Evolutionary conservation across 2,329 filamentous ascomycete species (phyloP), one percentile per base, ranked within the genome.

Genomic region (Cytospora chrysosperma): DNA sequence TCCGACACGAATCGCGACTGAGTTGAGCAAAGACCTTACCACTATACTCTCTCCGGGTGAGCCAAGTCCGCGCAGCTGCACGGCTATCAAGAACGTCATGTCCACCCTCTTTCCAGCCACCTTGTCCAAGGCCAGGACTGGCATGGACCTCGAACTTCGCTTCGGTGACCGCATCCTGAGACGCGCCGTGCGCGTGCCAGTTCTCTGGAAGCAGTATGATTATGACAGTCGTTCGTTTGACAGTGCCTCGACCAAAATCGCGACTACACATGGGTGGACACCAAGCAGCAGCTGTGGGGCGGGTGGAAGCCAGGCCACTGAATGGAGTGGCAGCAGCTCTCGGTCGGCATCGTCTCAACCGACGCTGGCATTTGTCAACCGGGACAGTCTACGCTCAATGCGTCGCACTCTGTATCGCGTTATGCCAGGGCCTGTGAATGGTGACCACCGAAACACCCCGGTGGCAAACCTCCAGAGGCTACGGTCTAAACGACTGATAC

Each of bases 331-430:
- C 57, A 56, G 58, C 10, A 57, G 56, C 63, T 62, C 34, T 50
- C 57, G 56, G 53, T 30, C 32, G 17, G 19, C 43, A 40, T 51
- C 40, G 30, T 66, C 72, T 37, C 65, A 70, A 43, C 77, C 79
- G 1, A 65, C 80, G 1, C 61, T 82, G 4, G 79, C 77, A 30
- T 86, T 84, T 67, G 69, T 86, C 56, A 80, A 79, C 68, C 79
- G 80, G 65, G 71, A 72, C 2, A 77, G 84, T 55, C 72, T 86
- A 26, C 72, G 77, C 9, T 65, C 73, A n/a, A 76, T 82, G 43
- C 77, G 84, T 43, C 74, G 70, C 56, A 79, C 77, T 55, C 75
- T 84, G 56, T 85, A 80, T 65, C 78, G 81, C 17, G 72, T 84
- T 15, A 67, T 74, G 3, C 70, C 71, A 2, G 78, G 77, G 0